A percentile compares a stretch with the other conserved stretches of the same genome.
phyloP scores from a whole-genome alignment of 805 yeast species.

The Lipomyces yamadae region DNA sequence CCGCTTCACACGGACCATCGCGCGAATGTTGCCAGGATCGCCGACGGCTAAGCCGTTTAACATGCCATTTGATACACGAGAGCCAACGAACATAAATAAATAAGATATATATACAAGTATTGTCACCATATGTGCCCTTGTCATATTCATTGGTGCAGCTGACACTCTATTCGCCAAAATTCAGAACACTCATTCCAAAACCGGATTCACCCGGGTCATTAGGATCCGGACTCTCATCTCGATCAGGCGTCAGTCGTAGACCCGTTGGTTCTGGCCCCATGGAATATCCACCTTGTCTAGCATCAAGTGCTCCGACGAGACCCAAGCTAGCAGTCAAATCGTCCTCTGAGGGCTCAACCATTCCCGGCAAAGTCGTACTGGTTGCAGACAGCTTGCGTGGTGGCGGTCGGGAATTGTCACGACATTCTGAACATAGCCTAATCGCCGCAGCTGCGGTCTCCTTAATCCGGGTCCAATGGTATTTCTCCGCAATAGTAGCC shows the following conservation, averaged over 20 bases:
- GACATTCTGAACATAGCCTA: slow-evolving; percentile 74
- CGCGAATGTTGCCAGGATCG: too few species aligned
- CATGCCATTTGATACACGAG: not conserved
- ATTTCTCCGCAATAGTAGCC: slow-evolving; percentile 71
- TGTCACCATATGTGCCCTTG: not conserved
- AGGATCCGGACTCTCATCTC: not conserved
- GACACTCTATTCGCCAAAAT: not conserved
- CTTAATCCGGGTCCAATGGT: slow-evolving; percentile 91
- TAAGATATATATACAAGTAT: not conserved
- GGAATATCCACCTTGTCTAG: not conserved
- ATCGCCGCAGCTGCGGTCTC: slow-evolving; percentile 83
- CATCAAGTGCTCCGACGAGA: slow-evolving; percentile 5
- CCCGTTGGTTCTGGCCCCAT: slow-evolving; percentile 1
- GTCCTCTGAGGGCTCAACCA: slow-evolving; percentile 4
- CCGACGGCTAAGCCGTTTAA: not conserved
- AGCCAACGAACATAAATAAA: not conserved
- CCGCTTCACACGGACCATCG: too few species aligned
- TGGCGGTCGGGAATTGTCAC: slow-evolving; percentile 50
- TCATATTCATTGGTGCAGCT: not conserved
- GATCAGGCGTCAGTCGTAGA: not conserved
- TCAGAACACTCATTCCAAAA: slow-evolving; percentile 4
- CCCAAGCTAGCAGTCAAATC: slow-evolving; percentile 1
- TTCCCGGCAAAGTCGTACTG: not conserved
- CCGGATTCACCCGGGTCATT: not conserved
- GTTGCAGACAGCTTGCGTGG: slow-evolving; percentile 1